Evolutionary conservation across 306 rosid species (phyloP), one percentile per base, ranked within the genome.

Genomic region (Geum urbanum): DNA sequence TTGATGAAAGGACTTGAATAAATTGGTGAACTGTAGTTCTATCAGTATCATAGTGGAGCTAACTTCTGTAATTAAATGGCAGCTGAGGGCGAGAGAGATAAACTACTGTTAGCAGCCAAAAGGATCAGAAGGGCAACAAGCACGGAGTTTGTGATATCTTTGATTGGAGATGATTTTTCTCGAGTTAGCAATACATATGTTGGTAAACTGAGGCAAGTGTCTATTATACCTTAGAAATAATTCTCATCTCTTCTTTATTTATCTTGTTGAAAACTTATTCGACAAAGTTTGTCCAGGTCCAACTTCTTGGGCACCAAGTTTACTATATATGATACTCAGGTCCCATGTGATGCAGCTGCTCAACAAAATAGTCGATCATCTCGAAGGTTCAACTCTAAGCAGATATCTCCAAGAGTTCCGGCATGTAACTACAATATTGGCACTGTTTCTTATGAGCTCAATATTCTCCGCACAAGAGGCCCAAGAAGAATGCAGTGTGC

Each of bases 221-320:
- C 41, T 47, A 63, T 69, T 3, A 20, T 48, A 49, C 47, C 59
- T 52, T 72, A 52, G 43, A 47, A 66, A 41, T 48, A 60, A 53
- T 9, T 18, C 19, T 19, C 43, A 50, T 66, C 61, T 50, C 64
- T 54, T 71, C 45, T 51, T 45, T 35, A 16, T 67, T 66, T 70
- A 40, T 72, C 41, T n/a, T 66, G 40, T 50, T 53, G 61, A 50
- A 45, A 71, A 71, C 67, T 79, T 53, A 24, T 63, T 60, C 77
- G 49, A 46, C 67, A 22, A 86, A 77, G 62, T 71, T 72, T 81
- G 78, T 12, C 57, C 86, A 90, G 96, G 90, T 88, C 96, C 69
- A 90, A 88, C 72, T 90, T 90, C 82, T 75, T 90, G 81, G 91
- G 94, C 12, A 81, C 91, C 69, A 90, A 86, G 84, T 90, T 88